Conservation (phyloP, 1,139 yeast species). For the Kurtzmaniella quercitrusa region DNA sequence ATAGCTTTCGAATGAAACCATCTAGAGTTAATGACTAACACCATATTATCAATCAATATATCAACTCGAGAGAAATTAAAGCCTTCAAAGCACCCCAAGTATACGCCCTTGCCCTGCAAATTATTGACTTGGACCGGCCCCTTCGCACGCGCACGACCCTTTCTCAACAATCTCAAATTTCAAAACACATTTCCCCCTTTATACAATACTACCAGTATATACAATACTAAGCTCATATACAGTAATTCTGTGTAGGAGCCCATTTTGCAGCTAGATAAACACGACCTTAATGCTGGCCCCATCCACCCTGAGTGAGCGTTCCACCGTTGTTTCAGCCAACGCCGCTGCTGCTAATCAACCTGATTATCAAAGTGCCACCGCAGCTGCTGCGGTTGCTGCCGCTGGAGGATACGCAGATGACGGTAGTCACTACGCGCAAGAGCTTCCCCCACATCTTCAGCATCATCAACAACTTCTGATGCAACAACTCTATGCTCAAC, state of each 20-base stretch:
- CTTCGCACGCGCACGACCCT: conserved; percentile 6
- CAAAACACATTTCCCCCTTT: conserved; percentile 5
- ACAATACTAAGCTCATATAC: conserved; percentile 10
- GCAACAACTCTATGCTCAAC: conserved; percentile 8
- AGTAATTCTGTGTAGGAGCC: conserved; percentile 9
- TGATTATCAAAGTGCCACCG: conserved; percentile 8
- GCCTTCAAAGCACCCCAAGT: no score
- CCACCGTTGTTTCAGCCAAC: conserved; percentile 8
- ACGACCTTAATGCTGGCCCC: conserved; percentile 7
- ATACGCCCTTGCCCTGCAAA: no score
- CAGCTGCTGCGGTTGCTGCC: conserved; percentile 9
- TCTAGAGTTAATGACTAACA: no score
- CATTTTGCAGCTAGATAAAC: conserved; percentile 2
- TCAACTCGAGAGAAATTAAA: no score
- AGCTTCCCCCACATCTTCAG: conserved; percentile 4
- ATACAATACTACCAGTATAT: conserved; percentile 9
- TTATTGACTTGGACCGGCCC: not conserved
- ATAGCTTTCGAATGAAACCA: no score
- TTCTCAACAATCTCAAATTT: not conserved
- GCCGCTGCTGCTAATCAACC: conserved; percentile 10
- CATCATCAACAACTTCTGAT: conserved; percentile 7
- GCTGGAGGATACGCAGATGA: conserved; percentile 7
- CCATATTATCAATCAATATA: no score
- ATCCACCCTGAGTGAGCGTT: conserved; percentile 8
- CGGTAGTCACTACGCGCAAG: conserved; percentile 3